Evolutionary conservation across 1,139 yeast genomes (phyloP).

Genomic region (Fermentozyma sake): DNA sequence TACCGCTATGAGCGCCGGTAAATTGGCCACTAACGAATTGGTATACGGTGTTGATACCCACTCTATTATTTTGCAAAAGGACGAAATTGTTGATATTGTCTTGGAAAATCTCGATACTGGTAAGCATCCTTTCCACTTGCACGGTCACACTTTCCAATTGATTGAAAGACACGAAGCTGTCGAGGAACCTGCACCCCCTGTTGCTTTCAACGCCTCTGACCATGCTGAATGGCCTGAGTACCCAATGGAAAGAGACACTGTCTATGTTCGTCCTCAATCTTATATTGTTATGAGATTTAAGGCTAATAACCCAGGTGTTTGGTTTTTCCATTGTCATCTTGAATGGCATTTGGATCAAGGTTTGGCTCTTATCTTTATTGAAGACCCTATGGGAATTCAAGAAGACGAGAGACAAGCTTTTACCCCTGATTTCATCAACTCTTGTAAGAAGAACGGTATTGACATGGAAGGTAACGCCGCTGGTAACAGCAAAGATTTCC

Average conservation of each 20-base stretch:
- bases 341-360: slow-evolving; percentile 67
- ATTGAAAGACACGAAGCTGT: slow-evolving; percentile 37
- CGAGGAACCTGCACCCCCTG: slow-evolving; percentile 33
- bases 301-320: slow-evolving; percentile 59
- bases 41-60: slow-evolving; percentile 76
- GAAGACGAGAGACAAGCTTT: slow-evolving; percentile 38
- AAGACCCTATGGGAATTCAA: slow-evolving; percentile 58
- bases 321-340: slow-evolving; percentile 65
- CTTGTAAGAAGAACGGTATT: slow-evolving; percentile 15
- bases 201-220: slow-evolving; percentile 34
- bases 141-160: slow-evolving; percentile 72
- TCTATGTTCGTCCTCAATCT: slow-evolving; percentile 62
- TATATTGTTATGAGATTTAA: slow-evolving; percentile 56
- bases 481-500: slow-evolving; percentile 56
- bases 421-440: slow-evolving; percentile 29
- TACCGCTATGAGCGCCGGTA: slow-evolving; percentile 71
- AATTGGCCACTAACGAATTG: slow-evolving; percentile 41
- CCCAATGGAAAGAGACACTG: slow-evolving; percentile 72
- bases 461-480: slow-evolving; percentile 75
- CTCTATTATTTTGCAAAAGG: slow-evolving; percentile 63
- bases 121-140: slow-evolving; percentile 85
- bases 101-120: slow-evolving; percentile 72
- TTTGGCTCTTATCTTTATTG: slow-evolving; percentile 47
- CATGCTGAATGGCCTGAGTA: slow-evolving; percentile 34
- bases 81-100: slow-evolving; percentile 63